phyloP scores from a whole-genome alignment of 1,284 basidiomycete species.

The Pascua guehoae region DNA sequence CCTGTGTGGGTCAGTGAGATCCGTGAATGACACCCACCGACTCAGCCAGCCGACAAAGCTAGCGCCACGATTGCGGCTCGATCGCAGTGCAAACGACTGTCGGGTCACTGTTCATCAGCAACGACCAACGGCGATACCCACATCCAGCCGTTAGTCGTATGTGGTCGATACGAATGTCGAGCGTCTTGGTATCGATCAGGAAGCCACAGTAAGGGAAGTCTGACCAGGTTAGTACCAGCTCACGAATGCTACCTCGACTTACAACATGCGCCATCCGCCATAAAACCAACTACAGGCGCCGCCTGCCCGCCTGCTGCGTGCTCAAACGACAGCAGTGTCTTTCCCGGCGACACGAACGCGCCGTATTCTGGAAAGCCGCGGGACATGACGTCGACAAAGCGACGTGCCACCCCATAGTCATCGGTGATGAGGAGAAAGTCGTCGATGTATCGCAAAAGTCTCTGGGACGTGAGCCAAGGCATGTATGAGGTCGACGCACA shows the following conservation, averaged over 20 bases:
- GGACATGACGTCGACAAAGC: constrained; percentile 77
- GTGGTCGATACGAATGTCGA: constrained; percentile 75
- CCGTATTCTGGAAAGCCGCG: constrained; percentile 87
- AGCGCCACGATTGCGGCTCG: constrained; percentile 28
- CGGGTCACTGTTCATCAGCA: constrained; percentile 31
- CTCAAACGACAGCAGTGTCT: constrained; percentile 64
- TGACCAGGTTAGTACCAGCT: constrained; percentile 37
- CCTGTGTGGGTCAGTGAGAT: constrained; percentile 18
- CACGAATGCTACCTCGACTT: background rate
- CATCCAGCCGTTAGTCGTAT: constrained; percentile 59
- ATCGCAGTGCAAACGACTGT: constrained; percentile 45
- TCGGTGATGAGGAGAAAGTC: constrained; percentile 91
- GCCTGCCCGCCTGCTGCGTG: constrained; percentile 23
- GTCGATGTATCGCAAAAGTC: constrained; percentile 81
- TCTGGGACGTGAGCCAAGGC: constrained; percentile 50
- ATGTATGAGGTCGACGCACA: constrained; percentile 52
- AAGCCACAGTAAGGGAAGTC: constrained; percentile 90
- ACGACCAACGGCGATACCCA: constrained; percentile 41
- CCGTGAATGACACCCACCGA: too few relatives aligned
- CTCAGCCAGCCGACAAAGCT: constrained; percentile 45
- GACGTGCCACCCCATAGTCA: constrained; percentile 59
- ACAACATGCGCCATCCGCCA: constrained; percentile 14
- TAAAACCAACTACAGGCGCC: constrained; percentile 17
- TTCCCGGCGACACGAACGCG: constrained; percentile 80
- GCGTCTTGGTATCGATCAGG: constrained; percentile 65